Base-by-base conservation (phyloP, 305 asterid species). In the Fraxinus sp. region DNA sequence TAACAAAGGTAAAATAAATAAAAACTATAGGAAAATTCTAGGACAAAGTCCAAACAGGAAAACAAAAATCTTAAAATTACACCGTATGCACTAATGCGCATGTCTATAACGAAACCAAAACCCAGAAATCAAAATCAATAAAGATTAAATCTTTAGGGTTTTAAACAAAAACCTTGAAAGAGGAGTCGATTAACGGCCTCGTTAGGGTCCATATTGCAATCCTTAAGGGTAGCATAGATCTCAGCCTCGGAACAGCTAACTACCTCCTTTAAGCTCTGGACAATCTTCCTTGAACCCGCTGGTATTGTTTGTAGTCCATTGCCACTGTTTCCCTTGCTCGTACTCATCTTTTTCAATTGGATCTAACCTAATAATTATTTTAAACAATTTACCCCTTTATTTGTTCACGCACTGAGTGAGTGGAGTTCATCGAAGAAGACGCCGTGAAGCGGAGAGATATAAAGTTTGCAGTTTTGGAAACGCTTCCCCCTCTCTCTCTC, bases 151-250 rank as follows among this genome's bases (percentile, higher is more conserved):
- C 7, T 44, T 64, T 82, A 84, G 85, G 85, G 85, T 79, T 85
- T 55, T 3, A 78, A 77, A 5, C 30, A 32, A 68, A 85, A 82
- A 95, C 99, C 99, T 92, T 93, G 99, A 82, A 92, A 88, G 49
- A 93, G 92, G 41, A 94, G 92, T 78, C 97, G 93, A 90, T 85
- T 88, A 24, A 94, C 93, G 26, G 99, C 94, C 86, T 93, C 97
- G 86, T 95, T 91, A 77, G 98, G 99, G 96, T 95, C 96, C 99
- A 94, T 95, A 88, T 94, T 90, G 80, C 99, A 93, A 14, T 95
- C 99, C 87, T 91, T 92, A 24, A 95, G 97, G 84, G 91, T 85
- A 24, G 97, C 96, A 84, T 95, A 94, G 96, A 95, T 95, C 97
- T 95, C 99, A 83, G 90, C 88, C n/a, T 94, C 99, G 6, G 99